Conservation (phyloP, 352 stramenopile genomes). For the Phytophthora quininea region DNA sequence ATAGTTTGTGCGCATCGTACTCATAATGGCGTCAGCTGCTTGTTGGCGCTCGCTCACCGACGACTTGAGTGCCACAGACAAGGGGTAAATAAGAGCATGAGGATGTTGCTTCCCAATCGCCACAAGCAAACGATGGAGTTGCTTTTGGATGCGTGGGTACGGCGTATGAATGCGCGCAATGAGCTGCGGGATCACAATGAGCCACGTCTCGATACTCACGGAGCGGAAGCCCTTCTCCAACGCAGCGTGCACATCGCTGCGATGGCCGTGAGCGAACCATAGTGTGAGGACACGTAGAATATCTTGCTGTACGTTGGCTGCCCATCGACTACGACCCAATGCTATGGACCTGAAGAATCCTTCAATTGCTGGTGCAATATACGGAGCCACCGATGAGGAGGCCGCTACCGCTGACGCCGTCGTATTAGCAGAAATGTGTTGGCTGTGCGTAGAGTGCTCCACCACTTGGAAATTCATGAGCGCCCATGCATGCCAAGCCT, state of each 20-base stretch:
- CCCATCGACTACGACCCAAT: conserved; percentile 95
- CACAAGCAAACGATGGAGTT: conserved; percentile 90
- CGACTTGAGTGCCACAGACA: conserved; percentile 97
- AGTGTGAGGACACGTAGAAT: conserved; percentile 98
- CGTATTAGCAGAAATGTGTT: conserved; percentile 40
- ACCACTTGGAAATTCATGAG: conserved; percentile 97
- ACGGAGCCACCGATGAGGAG: conserved; percentile 45
- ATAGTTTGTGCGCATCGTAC: conserved; percentile 93
- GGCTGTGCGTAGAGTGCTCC: conserved; percentile 79
- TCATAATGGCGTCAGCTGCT: conserved; percentile 96
- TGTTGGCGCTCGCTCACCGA: conserved; percentile 86
- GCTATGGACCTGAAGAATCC: conserved; percentile 97
- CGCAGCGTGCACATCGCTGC: conserved; percentile 86
- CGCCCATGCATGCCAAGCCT: conserved; percentile 97
- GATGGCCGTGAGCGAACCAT: conserved; percentile 97
- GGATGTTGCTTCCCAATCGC: conserved; percentile 94
- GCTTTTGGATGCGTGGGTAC: conserved; percentile 66
- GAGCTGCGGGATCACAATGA: conserved; percentile 97
- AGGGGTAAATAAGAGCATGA: conserved; percentile 98
- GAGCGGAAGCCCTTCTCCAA: conserved; percentile 87
- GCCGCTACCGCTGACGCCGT: conserved; percentile 25
- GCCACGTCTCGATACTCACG: conserved; percentile 97
- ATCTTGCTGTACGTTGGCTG: conserved; percentile 97
- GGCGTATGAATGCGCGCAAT: conserved; percentile 91
- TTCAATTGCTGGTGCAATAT: conserved; percentile 75